Evolutionary conservation across 2,329 filamentous ascomycete genomes (phyloP).

Genomic region (Cercospora janseana): DNA sequence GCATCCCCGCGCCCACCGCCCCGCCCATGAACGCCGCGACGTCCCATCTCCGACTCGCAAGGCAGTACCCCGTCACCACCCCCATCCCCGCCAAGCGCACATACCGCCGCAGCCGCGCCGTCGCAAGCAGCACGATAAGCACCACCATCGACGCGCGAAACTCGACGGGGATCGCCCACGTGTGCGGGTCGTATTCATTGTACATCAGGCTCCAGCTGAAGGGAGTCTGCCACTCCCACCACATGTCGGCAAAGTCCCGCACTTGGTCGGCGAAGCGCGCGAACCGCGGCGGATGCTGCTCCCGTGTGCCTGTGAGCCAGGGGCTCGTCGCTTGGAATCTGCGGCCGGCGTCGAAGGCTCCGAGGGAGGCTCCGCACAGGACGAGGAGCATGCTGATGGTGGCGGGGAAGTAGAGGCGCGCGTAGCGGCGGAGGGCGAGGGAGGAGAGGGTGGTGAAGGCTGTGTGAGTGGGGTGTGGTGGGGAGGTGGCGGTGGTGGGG

Average conservation of each 20-base stretch:
- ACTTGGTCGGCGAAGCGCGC: neutral
- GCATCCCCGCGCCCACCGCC: constrained; percentile 17
- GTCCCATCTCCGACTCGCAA: constrained; percentile 17
- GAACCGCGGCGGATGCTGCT: constrained; percentile 19
- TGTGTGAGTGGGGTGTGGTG: neutral
- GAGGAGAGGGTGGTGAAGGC: constrained; percentile 3
- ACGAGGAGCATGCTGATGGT: constrained; percentile 21
- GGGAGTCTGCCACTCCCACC: constrained; percentile 15
- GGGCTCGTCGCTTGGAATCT: constrained; percentile 5
- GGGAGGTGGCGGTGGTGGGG: neutral
- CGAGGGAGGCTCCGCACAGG: constrained; percentile 11
- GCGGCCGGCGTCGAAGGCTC: constrained; percentile 15
- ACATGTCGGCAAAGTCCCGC: constrained; percentile 9
- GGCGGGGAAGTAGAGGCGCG: constrained; percentile 17
- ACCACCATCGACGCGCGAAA: constrained; percentile 17
- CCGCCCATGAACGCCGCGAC: constrained; percentile 19
- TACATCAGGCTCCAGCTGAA: constrained; percentile 14
- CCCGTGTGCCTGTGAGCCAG: constrained; percentile 16
- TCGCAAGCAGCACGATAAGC: constrained; percentile 18
- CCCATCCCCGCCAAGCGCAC: constrained; percentile 10
- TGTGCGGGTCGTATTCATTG: constrained; percentile 18
- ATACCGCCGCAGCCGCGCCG: constrained; percentile 10
- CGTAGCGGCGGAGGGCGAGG: constrained; percentile 16
- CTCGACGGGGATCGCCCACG: constrained; percentile 20
- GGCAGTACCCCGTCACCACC: constrained; percentile 9